Evolutionary conservation across 257 asterid species (phyloP), one percentile per base, ranked within the genome.

Genomic region (Solanum chiquidenum): DNA sequence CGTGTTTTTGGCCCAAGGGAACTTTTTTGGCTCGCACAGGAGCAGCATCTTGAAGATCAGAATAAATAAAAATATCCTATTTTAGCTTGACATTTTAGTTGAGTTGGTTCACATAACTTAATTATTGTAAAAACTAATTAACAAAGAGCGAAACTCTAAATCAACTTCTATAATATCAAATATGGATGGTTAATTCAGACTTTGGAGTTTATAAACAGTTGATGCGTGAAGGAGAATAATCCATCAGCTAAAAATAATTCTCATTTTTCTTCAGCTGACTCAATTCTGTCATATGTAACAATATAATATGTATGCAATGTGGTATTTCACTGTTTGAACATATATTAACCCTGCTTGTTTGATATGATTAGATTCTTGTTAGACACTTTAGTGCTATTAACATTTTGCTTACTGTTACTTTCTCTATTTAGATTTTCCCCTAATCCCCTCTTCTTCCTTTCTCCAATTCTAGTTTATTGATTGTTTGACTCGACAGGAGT

Each of bases 401-500:
- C 85, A 44, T 46, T 16, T 79, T 79, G 85, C 25, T 44, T 13
- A 27, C 18, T 42, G 68, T 27, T 80, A 46, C 23, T 27, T 46
- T 80, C 40, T 64, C 64, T 13, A 62, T 66, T 40, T 38, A 14
- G 12, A 27, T 37, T 9, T 0, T 18, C 23, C 21, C 87, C 79
- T 44, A 6, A 40, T 9, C 31, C 40, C 58, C 79, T 38, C 58
- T 14, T 83, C 20, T 33, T 66, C 55, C 27, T 31, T 46, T 66
- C 83, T 46, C 18, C 42, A 46, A 27, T 73, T 72, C 12, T 72
- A 18, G 62, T 52, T 49, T 49, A 82, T 40, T 8, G 16, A 86
- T 46, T 84, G 69, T 49, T 75, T 89, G 72, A 49, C 83, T 88
- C 91, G 86, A 84, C 91, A 97, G 99, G 99, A 97, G 92, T 97